Percentiles rank a stretch among this genome's conserved stretches.
These are phyloP conservation scores for Diplotaxis tenuifolia DNA, from an alignment of 345 rosid species.

Conservation along the genomic window DNA sequence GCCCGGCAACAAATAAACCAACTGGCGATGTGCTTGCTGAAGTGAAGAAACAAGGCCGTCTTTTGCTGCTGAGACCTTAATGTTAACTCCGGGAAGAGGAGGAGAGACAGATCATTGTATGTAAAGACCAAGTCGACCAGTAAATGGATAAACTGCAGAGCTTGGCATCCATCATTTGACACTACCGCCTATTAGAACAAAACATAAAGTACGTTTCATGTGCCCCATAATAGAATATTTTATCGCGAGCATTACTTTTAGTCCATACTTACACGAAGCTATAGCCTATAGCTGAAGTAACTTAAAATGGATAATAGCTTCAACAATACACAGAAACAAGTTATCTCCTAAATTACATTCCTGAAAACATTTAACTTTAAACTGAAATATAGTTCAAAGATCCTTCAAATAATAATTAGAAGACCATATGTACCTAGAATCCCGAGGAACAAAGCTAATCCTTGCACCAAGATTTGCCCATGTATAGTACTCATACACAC, in stretches of 20 bases:
- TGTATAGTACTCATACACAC: conserved; percentile 58
- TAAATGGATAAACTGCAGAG: conserved; percentile 60
- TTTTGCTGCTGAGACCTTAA: conserved; percentile 58
- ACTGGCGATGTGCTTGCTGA: too few relatives aligned
- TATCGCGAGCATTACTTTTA: conserved; percentile 12
- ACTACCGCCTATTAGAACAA: conserved; percentile 58
- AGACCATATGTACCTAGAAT: conserved; percentile 59
- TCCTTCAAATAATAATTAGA: conserved; percentile 7
- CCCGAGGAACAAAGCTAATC: conserved; percentile 65
- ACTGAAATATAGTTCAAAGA: conserved; percentile 10
- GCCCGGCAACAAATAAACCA: too few relatives aligned
- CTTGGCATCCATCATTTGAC: conserved; percentile 74
- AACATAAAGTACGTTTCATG: conserved; percentile 16
- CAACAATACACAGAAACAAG: not conserved
- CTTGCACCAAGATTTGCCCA: conserved; percentile 82
- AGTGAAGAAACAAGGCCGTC: conserved; percentile 60
- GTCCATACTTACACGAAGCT: too few relatives aligned
- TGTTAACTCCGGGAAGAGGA: conserved; percentile 64
- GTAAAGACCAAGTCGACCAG: conserved; percentile 75
- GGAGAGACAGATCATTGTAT: conserved; percentile 83
- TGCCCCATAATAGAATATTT: conserved; percentile 16
- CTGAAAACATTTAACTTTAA: not conserved
- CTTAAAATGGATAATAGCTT: conserved; percentile 16
- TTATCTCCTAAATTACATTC: conserved; percentile 13
- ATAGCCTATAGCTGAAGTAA: conserved; percentile 27